These are phyloP conservation scores for Emydomyces testavorans DNA, from an alignment of 2,329 filamentous ascomycete genomes.

Conservation along the genomic window DNA sequence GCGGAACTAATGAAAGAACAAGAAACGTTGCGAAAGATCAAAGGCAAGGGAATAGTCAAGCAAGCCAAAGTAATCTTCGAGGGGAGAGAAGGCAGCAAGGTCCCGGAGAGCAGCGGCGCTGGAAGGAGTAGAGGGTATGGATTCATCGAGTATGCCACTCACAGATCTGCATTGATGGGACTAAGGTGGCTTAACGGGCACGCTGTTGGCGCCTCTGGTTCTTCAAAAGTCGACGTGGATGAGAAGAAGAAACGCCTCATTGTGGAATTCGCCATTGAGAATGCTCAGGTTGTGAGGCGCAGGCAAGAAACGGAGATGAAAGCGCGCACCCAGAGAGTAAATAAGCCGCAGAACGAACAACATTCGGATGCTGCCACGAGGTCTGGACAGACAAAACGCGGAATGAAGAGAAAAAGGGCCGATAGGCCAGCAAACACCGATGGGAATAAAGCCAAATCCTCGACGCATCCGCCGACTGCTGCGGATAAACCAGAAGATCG, in stretches of 20 bases:
- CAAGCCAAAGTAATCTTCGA: conserved; percentile 96
- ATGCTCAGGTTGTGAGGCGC: conserved; percentile 84
- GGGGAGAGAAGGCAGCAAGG: conserved; percentile 70
- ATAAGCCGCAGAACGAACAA: conserved; percentile 16
- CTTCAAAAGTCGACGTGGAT: conserved; percentile 25
- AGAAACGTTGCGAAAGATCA: conserved; percentile 65
- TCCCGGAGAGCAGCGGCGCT: conserved; percentile 61
- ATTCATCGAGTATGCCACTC: conserved; percentile 91
- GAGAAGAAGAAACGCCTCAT: conserved; percentile 65
- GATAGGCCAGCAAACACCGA: conserved; percentile 9
- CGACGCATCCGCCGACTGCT: conserved; percentile 14
- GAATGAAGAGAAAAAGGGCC: conserved; percentile 26
- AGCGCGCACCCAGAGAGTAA: conserved; percentile 27
- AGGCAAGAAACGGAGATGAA: conserved; percentile 54
- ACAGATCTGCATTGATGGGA: conserved; percentile 90
- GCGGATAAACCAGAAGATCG: conserved; percentile 28
- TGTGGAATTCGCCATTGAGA: conserved; percentile 96
- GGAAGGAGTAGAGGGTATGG: conserved; percentile 87
- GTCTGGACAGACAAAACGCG: conserved; percentile 15
- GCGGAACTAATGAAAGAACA: conserved; percentile 69
- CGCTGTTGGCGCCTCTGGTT: conserved; percentile 31
- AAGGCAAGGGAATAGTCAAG: conserved; percentile 76
- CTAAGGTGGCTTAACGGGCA: conserved; percentile 86
- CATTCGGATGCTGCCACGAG: neutral
- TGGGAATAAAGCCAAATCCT: conserved; percentile 14